These are phyloP conservation scores for Mediolabrus comicus DNA, from an alignment of 108 stramenopile species.

Conservation along the genomic window DNA sequence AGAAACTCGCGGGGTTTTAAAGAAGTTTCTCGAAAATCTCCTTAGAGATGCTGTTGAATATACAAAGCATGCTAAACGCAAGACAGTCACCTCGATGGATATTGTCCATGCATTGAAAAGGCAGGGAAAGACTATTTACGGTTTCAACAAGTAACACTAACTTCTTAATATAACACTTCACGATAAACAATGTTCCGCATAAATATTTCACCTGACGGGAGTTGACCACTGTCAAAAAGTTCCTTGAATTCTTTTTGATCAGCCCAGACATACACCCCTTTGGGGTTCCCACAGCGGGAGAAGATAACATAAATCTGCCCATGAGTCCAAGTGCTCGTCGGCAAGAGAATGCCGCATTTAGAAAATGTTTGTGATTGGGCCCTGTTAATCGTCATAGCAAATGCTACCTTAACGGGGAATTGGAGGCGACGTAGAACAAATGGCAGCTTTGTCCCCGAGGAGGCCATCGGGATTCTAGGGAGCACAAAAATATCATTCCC, in stretches of 20 bases:
- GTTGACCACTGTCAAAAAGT: too few species aligned
- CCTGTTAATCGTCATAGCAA: background rate
- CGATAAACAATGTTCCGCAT: background rate
- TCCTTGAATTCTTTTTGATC: slow-evolving; percentile 20
- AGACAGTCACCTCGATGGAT: slow-evolving; percentile 91
- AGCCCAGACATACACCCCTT: slow-evolving; percentile 2
- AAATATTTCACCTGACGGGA: background rate
- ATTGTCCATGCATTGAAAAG: slow-evolving; percentile 93
- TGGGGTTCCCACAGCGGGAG: slow-evolving; percentile 9
- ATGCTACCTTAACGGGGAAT: background rate
- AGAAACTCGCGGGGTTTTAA: slow-evolving; percentile 89
- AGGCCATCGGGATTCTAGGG: background rate
- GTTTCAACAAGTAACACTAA: slow-evolving; percentile 91
- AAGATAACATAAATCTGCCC: slow-evolving; percentile 10
- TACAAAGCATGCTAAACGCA: slow-evolving; percentile 88
- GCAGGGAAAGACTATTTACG: slow-evolving; percentile 93
- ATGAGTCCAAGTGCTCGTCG: background rate
- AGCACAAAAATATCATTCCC: too few species aligned
- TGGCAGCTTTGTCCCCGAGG: background rate
- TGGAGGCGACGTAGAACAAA: background rate
- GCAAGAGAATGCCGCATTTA: background rate
- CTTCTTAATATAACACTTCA: background rate
- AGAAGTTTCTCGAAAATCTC: slow-evolving; percentile 81
- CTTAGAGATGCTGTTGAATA: slow-evolving; percentile 86
- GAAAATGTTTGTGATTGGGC: background rate